Evolutionary conservation across 1,284 basidiomycete genomes (phyloP).

Genomic region (Taiwanofungus camphoratus): DNA sequence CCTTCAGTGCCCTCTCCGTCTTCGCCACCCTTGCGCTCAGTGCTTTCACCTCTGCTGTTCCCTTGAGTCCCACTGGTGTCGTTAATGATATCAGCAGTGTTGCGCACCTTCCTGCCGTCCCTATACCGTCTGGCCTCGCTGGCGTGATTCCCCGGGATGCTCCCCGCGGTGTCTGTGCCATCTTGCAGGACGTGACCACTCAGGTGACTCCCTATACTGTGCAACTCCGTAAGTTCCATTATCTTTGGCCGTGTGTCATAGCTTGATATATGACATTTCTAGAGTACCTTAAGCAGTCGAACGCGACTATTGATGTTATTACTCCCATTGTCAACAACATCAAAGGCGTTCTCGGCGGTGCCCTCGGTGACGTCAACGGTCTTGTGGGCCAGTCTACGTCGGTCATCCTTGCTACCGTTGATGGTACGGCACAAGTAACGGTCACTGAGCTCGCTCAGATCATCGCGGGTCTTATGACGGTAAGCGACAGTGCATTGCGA

Average conservation of each 20-base stretch:
- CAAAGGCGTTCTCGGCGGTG: slow-evolving; percentile 25
- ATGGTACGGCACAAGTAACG: slow-evolving; percentile 24
- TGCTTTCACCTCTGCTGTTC: slow-evolving; percentile 21
- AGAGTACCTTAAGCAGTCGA: slow-evolving; percentile 28
- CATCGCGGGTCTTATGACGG: slow-evolving; percentile 25
- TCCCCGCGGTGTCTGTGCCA: slow-evolving; percentile 19
- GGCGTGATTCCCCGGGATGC: slow-evolving; percentile 14
- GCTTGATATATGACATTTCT: slow-evolving; percentile 6
- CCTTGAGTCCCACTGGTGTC: slow-evolving; percentile 8
- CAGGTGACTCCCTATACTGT: slow-evolving; percentile 22
- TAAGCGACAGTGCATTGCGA: slow-evolving; percentile 10
- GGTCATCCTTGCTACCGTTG: slow-evolving; percentile 29
- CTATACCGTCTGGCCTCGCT: slow-evolving; percentile 9
- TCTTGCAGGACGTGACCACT: slow-evolving; percentile 21
- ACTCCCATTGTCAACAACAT: slow-evolving; percentile 26
- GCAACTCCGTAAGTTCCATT: slow-evolving; percentile 28
- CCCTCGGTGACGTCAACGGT: slow-evolving; percentile 27
- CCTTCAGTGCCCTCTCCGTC: slow-evolving; percentile 35
- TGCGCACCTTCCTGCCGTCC: slow-evolving; percentile 8
- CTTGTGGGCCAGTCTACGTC: slow-evolving; percentile 28
- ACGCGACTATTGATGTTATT: slow-evolving; percentile 28
- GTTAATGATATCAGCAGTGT: slow-evolving; percentile 10
- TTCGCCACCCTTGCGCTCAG: slow-evolving; percentile 34
- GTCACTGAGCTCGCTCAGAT: slow-evolving; percentile 27
- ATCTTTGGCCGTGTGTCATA: not conserved